phyloP scores from a whole-genome alignment of 768 basidiomycete species.

The Hericium rajendrae region DNA sequence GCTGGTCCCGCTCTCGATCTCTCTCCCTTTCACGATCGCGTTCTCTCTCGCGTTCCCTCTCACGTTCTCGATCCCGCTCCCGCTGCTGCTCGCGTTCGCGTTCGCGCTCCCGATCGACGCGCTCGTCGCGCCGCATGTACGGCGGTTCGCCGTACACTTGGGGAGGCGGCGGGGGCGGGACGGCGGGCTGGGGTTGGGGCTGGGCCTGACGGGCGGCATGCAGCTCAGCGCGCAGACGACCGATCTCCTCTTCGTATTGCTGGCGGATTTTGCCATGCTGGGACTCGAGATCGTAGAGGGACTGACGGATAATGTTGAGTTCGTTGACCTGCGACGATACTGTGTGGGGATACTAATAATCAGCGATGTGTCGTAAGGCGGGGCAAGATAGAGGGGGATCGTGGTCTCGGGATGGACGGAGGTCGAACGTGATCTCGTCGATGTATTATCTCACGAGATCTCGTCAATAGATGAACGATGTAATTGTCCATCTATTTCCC shows the following conservation, averaged over 20 bases:
- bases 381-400: background rate
- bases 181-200: conserved; percentile 19
- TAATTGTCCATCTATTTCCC: too few relatives aligned
- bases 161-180: conserved; percentile 9
- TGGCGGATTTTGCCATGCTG: conserved; percentile 80
- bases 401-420: too few relatives aligned
- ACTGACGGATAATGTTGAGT: conserved; percentile 79
- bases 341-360: conserved; percentile 19
- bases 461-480: too few relatives aligned
- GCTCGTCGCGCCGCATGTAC: conserved; percentile 14
- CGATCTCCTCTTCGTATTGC: conserved; percentile 81
- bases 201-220: conserved; percentile 36
- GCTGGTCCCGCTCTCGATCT: conserved; percentile 17
- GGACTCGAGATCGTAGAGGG: conserved; percentile 85
- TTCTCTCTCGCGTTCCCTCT: conserved; percentile 22
- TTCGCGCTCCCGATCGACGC: conserved; percentile 27
- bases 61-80: conserved; percentile 21
- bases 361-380: conserved; percentile 1
- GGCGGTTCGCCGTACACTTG: conserved; percentile 9
- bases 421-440: too few relatives aligned
- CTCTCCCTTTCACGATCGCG: conserved; percentile 30
- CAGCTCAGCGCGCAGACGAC: conserved; percentile 59
- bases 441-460: too few relatives aligned
- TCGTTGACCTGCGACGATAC: conserved; percentile 83
- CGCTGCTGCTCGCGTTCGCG: conserved; percentile 24